A percentile compares a stretch with the other conserved stretches of the same genome.
phyloP scores from a whole-genome alignment of 306 rosid species.

The Luffa aegyptiaca region DNA sequence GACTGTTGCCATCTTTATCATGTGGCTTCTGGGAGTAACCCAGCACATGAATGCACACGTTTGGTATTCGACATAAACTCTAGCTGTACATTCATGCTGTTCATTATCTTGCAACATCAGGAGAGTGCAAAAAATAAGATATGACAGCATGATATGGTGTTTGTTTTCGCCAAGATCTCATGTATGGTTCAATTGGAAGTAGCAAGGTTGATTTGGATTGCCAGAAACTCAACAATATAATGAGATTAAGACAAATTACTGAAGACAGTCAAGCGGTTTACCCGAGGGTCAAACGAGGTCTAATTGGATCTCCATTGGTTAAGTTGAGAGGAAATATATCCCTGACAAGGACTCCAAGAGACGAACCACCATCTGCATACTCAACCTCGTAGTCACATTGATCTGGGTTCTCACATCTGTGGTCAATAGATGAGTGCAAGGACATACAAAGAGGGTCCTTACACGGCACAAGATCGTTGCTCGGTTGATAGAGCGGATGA shows the following conservation, averaged over 20 bases:
- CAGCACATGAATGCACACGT: background rate
- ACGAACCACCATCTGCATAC: slow-evolving; percentile 81
- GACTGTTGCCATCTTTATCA: background rate
- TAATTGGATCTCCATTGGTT: slow-evolving; percentile 44
- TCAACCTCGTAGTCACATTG: slow-evolving; percentile 81
- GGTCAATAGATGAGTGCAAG: slow-evolving; percentile 39
- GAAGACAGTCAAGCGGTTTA: slow-evolving; percentile 17
- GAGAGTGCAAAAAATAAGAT: background rate
- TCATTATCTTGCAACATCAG: background rate
- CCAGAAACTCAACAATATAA: background rate
- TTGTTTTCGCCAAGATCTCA: background rate
- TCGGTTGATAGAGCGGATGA: slow-evolving; percentile 66
- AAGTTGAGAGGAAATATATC: slow-evolving; percentile 60
- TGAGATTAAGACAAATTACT: background rate
- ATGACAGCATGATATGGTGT: background rate
- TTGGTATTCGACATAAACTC: background rate
- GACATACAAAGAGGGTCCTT: slow-evolving; percentile 61
- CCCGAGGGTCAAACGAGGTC: slow-evolving; percentile 74
- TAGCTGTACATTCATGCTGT: background rate
- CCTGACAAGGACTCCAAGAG: slow-evolving; percentile 67
- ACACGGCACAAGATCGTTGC: slow-evolving; percentile 61
- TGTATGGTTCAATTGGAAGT: background rate
- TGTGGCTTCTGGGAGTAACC: background rate
- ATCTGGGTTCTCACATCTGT: slow-evolving; percentile 43
- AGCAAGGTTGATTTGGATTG: background rate